Base-by-base conservation (phyloP, 176 grass and related monocot species). In the Avena insularis region DNA sequence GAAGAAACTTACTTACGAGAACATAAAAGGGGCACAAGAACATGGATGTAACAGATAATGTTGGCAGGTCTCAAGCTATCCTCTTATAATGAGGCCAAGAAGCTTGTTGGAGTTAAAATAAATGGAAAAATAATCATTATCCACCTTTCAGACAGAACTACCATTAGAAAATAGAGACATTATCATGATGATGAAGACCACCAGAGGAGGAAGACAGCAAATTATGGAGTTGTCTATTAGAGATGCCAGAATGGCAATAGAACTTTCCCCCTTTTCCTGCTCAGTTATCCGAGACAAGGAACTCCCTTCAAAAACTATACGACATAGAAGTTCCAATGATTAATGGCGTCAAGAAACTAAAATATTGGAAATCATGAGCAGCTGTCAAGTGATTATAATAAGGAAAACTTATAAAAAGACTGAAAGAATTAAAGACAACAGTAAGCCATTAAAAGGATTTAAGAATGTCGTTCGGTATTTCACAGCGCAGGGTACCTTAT, bases 401-500 rank as follows among this genome's bases (percentile, higher is more conserved):
- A 35, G 33, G 33, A 35, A 38, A 82, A 14, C 48, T 27, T 83
- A 38, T 35, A 53, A 57, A 31, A 40, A 79, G 10, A 80, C 73
- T 11, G 46, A 27, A 50, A 75, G 9, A 85, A 50, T 56, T 71
- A 38, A 83, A 60, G 21, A 29, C 69, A 83, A 60, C 72, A 35
- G 58, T 48, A 53, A 48, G 54, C 9, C 1, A 59, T n/a, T 40
- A 83, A 55, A 62, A 36, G 29, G 77, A 55, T 36, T 14, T 55
- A 19, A 83, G 77, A 77, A 82, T 64, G 23, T 70, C 4, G 17
- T 45, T 62, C 12, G 49, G 57, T 69, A 84, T 88, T 55, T 46
- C 62, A 78, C 38, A 78, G 40, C n/a, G 29, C 19, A 23, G 66
- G 71, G 21, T 82, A 98, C 96, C 96, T 98, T 98, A 83, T 94